Percentiles rank a stretch among this genome's conserved stretches.
Conservation (phyloP, 805 yeast species). For the Schwanniomyces pseudopolymorphus region DNA sequence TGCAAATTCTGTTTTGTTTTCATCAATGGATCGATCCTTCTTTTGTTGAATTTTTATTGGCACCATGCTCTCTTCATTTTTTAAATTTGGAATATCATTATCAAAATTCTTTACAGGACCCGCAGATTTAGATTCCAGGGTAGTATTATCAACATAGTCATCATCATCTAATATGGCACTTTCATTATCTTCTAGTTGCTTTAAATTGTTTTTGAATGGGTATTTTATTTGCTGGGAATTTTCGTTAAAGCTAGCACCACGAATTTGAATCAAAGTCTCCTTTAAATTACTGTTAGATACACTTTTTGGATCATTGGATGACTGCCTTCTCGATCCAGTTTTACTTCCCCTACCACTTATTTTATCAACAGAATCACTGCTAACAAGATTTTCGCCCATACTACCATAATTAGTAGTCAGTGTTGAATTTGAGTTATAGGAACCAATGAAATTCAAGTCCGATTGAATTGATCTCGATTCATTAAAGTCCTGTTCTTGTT, state of each 20-base stretch:
- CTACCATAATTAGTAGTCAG: slow-evolving; percentile 40
- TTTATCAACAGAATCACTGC: slow-evolving; percentile 9
- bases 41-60: not conserved
- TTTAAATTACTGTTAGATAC: slow-evolving; percentile 18
- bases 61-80: not conserved
- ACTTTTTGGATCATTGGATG: slow-evolving; percentile 12
- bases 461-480: slow-evolving; percentile 28
- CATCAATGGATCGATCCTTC: not conserved
- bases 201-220: not conserved
- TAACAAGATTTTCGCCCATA: slow-evolving; percentile 10
- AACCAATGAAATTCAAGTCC: slow-evolving; percentile 39
- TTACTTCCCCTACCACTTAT: not conserved
- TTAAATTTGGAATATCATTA: not conserved
- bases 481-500: slow-evolving; percentile 17
- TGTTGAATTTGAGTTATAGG: slow-evolving; percentile 41
- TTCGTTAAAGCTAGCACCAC: slow-evolving; percentile 15
- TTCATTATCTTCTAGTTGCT: slow-evolving; percentile 15
- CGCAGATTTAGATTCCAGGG: not conserved
- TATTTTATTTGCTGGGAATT: not conserved
- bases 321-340: not conserved
- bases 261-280: slow-evolving; percentile 20
- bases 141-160: slow-evolving; percentile 8
- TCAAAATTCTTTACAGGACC: not conserved
- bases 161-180: slow-evolving; percentile 23
- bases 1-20: not conserved